A percentile compares a stretch with the other conserved stretches of the same genome.
phyloP scores from a whole-genome alignment of 2,329 filamentous ascomycete species.

The Fusarium sp. region DNA sequence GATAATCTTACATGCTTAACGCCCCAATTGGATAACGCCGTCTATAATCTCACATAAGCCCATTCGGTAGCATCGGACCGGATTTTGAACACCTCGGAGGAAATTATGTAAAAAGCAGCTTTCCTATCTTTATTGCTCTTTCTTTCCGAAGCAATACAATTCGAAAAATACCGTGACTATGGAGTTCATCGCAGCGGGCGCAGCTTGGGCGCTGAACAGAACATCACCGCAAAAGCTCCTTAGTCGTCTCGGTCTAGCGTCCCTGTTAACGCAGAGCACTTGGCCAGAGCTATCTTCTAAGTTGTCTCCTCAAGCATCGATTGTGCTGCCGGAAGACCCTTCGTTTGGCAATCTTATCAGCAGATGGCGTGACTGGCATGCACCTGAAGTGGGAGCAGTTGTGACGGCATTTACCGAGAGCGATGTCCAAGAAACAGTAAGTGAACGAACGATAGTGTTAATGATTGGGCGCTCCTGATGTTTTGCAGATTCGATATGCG shows the following conservation, averaged over 20 bases:
- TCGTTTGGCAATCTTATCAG: slow-evolving; percentile 3
- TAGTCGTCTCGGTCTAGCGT: slow-evolving; percentile 14
- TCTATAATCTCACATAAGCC: background rate
- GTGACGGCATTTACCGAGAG: slow-evolving; percentile 20
- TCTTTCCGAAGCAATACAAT: background rate
- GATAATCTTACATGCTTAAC: background rate
- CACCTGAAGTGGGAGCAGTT: slow-evolving; percentile 13
- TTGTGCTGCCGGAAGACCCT: background rate
- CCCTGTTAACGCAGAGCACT: background rate
- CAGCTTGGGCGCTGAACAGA: slow-evolving; percentile 18
- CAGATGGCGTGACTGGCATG: slow-evolving; percentile 40
- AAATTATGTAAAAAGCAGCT: background rate
- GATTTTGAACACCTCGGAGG: background rate
- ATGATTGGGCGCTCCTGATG: background rate
- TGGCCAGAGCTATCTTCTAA: slow-evolving; percentile 25
- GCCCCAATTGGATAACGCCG: no score
- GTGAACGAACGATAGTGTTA: background rate
- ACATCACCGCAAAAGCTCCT: slow-evolving; percentile 20
- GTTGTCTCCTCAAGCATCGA: slow-evolving; percentile 24
- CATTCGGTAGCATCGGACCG: background rate
- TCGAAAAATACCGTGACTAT: background rate
- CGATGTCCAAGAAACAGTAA: slow-evolving; percentile 37
- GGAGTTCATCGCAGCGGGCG: slow-evolving; percentile 34
- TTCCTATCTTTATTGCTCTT: background rate
- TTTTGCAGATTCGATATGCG: slow-evolving; percentile 23